Evolutionary conservation across 2,329 filamentous ascomycete genomes (phyloP).

Genomic region (Venturia pyrina): DNA sequence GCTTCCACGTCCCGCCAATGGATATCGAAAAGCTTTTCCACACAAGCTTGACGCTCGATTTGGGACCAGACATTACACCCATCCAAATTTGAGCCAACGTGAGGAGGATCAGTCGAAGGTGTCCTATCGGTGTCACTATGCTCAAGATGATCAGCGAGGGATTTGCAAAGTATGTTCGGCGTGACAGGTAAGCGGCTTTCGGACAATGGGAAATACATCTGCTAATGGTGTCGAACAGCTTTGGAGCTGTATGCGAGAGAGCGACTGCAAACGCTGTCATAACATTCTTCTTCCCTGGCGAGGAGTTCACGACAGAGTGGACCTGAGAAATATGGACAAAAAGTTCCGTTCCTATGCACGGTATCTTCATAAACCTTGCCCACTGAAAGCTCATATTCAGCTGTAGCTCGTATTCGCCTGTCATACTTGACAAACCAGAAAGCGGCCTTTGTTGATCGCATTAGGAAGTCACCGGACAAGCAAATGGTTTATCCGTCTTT

Average conservation of each 20-base stretch:
- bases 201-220: too few species aligned
- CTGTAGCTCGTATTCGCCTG: too few species aligned
- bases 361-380: too few species aligned
- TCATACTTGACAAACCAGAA: too few species aligned
- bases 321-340: background rate
- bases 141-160: background rate
- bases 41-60: background rate
- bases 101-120: background rate
- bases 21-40: constrained; percentile 6
- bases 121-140: background rate
- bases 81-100: constrained; percentile 10
- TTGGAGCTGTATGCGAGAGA: constrained; percentile 2
- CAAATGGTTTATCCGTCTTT: too few species aligned
- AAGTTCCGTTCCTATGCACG: too few species aligned
- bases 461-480: too few species aligned
- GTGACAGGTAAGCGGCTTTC: background rate
- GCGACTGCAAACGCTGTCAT: background rate
- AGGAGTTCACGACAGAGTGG: background rate
- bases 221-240: background rate
- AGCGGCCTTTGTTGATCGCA: too few species aligned
- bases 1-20: background rate
- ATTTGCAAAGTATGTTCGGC: constrained; percentile 8
- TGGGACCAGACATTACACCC: constrained; percentile 6
- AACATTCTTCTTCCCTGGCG: constrained; percentile 6
- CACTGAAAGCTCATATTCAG: too few species aligned